Evolutionary conservation across 2,329 filamentous ascomycete genomes (phyloP), one percentile per base, ranked within the genome.

Genomic region (Cladosporium sp.): DNA sequence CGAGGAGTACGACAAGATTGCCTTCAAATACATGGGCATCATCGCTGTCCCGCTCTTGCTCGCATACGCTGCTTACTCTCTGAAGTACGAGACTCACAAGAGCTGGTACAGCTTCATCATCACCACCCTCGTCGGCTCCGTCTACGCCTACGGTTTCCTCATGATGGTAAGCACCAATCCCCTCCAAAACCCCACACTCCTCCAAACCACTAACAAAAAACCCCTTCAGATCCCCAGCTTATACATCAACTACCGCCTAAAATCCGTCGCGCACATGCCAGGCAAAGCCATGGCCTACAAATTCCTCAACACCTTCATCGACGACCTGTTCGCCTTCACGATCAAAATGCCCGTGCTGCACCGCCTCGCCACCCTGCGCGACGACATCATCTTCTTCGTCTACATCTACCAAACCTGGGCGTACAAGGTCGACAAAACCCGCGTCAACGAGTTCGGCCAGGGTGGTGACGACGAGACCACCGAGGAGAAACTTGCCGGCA

Each of bases 291-390:
- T 98, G 89, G 92, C 85, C 68, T 96, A 96, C 80, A 96, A 97
- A 74, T 95, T 95, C 72, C 75, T 97, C 57, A 96, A 97, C 74
- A 97, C 93, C 4, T 98, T 98, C 69, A 97, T 98, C 67, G 93
- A 98, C 70, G 93, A 98, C 66, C 77, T 98, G 27, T 98, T 98
- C 65, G 93, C 93, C 2, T 98, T 97, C 64, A 98, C 93, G 33
- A 96, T 98, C 75, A 97, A 97, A 75, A 98, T 98, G 93, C 93
- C 93, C 0, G 82, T 91, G 55, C 77, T 98, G 45, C 93, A 98
- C 70, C 83, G 93, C 13, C 76, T 98, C 43, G 90, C 93, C 0
- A 97, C 93, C 0, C 79, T 98, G 56, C 80, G 93, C 53, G 93
- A 98, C 67, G 93, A 98, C 64, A 78, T 98, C 57, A 97, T 98